A percentile compares a stretch with the other conserved stretches of the same genome.
These are phyloP conservation scores for Pseudozyma thailandica DNA, from an alignment of 1,284 basidiomycete genomes.

Conservation along the genomic window DNA sequence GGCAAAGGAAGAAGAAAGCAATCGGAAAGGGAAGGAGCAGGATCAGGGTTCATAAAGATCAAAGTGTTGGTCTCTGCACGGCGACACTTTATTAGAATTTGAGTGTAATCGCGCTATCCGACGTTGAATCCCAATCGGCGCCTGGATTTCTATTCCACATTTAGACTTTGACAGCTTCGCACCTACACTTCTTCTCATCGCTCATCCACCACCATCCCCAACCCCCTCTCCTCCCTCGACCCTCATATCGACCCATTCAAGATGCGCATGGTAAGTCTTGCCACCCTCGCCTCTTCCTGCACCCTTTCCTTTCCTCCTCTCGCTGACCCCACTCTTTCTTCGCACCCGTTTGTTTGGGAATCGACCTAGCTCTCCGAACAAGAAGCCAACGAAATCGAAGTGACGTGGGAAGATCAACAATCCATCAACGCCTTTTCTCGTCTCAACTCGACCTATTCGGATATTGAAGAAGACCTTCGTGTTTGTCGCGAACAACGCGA, in stretches of 20 bases:
- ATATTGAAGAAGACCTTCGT: slow-evolving; percentile 79
- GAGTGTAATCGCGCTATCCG: not conserved
- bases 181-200: not conserved
- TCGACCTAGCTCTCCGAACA: slow-evolving; percentile 56
- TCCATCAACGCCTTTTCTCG: slow-evolving; percentile 92
- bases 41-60: not conserved
- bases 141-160: not conserved
- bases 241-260: not conserved
- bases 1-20: not conserved
- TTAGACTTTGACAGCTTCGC: slow-evolving; percentile 2
- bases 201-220: slow-evolving; percentile 4
- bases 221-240: not conserved
- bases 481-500: slow-evolving; percentile 88
- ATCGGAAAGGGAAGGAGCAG: not conserved
- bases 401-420: slow-evolving; percentile 96
- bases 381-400: slow-evolving; percentile 77
- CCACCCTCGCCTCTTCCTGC: not conserved
- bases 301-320: not conserved
- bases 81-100: not conserved
- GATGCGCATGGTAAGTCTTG: slow-evolving; percentile 43
- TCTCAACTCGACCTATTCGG: slow-evolving; percentile 80
- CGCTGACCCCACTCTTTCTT: not conserved
- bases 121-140: not conserved
- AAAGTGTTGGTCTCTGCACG: slow-evolving; percentile 17
- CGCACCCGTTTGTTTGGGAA: too few relatives aligned